Evolutionary conservation across 1,139 yeast genomes (phyloP), one percentile per base, ranked within the genome.

Genomic region (Zygosaccharomyces pseudobailii): DNA sequence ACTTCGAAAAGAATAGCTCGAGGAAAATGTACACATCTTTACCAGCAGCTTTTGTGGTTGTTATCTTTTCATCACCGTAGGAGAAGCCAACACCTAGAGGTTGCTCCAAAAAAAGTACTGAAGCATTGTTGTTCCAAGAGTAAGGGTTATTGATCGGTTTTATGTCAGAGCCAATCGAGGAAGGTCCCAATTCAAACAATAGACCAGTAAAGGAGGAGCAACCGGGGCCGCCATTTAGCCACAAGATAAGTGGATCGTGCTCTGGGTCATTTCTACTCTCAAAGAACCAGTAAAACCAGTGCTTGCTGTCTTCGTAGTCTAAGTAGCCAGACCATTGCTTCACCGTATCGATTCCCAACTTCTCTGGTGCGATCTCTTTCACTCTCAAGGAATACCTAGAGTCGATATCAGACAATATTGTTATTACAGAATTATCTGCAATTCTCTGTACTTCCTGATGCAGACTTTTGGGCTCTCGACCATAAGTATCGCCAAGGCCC

Each of bases 51-150:
- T 78, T 80, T 42, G 92, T 83, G 56, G 76, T 74, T 27, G 74
- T 69, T 32, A 86, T 80, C 36, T 77, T 77, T 21, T 76, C 57
- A 21, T 74, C 75, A 32, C 86, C 78, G 65, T 82, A 83, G 2
- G 94, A 84, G 66, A 80, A 86, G 19, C 95, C 96, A 27, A 81
- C 87, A 48, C 83, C 83, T 43, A 82, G 82, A 6, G 89, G 89
- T 68, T 83, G 88, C 61, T 83, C 89, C 57, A 83, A 70, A 69
- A 80, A 83, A 42, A 83, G 78, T 20, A 83, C 83, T 19, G 82
- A 75, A 13, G 89, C 88, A 59, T 82, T 82, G 61, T 67, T 64
- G 64, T 83, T 83, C 89, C 89, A 83, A 3, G 87, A 75, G 66
- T 77, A 68, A 20, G 87, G 87, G 66, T 82, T 83, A 61, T 67